Evolutionary conservation across 208 protist species (phyloP).

Genomic region (Acanthamoeba lenticulata): DNA sequence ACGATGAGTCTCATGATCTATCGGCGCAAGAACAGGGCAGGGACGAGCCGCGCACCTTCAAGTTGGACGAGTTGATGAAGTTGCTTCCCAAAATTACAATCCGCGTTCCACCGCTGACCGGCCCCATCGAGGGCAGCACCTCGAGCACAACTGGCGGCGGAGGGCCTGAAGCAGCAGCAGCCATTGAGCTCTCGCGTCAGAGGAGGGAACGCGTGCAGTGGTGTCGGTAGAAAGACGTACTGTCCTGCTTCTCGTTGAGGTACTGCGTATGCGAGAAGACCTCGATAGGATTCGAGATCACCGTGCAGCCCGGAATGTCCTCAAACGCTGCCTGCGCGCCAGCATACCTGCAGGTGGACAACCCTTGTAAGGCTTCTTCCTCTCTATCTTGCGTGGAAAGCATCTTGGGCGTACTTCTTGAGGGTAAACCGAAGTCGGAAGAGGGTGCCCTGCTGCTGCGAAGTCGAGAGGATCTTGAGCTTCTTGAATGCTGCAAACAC

Average conservation of each 20-base stretch:
- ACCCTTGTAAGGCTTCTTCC: background rate
- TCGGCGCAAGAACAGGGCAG: background rate
- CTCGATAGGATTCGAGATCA: slow-evolving; percentile 81
- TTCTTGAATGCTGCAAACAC: slow-evolving; percentile 81
- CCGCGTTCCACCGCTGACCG: slow-evolving; percentile 63
- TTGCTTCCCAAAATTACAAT: slow-evolving; percentile 81
- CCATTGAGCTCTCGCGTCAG: background rate
- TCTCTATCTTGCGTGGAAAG: background rate
- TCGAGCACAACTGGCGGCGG: slow-evolving; percentile 76
- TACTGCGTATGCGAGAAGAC: slow-evolving; percentile 84
- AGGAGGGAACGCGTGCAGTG: background rate
- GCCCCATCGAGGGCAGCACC: slow-evolving; percentile 71
- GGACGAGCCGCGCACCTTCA: slow-evolving; percentile 65
- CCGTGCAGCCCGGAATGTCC: slow-evolving; percentile 68
- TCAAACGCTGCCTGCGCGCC: slow-evolving; percentile 66
- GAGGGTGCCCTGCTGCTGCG: slow-evolving; percentile 79
- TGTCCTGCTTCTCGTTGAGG: slow-evolving; percentile 79
- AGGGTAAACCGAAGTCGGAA: slow-evolving; percentile 78
- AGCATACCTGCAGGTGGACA: slow-evolving; percentile 18
- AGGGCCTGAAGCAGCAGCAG: slow-evolving; percentile 56
- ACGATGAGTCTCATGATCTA: background rate
- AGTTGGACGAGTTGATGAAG: slow-evolving; percentile 75
- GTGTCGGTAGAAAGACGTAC: slow-evolving; percentile 28
- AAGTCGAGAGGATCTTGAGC: slow-evolving; percentile 81
- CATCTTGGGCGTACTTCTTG: slow-evolving; percentile 40